Conservation (phyloP, 805 yeast species). For the Saturnispora quitensis region DNA sequence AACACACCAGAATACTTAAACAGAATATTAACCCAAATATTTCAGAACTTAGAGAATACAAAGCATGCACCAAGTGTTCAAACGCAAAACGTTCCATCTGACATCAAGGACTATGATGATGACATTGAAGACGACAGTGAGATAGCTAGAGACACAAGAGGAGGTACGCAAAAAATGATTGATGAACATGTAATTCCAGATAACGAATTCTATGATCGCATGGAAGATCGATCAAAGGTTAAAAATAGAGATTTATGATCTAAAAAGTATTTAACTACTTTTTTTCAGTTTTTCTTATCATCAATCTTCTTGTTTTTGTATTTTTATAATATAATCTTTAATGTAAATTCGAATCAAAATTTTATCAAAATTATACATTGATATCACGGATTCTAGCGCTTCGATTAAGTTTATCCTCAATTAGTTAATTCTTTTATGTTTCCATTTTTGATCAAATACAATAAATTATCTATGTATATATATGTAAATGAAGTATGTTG, state of each 20-base stretch:
- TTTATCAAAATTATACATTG: not conserved
- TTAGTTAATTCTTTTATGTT: not conserved
- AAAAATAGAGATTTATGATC: constrained; percentile 13
- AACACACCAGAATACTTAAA: constrained; percentile 88
- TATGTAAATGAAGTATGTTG: not conserved
- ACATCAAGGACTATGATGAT: constrained; percentile 78
- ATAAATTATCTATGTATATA: not conserved
- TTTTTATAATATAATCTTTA: not conserved
- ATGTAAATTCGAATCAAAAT: not conserved
- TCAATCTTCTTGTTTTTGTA: not conserved
- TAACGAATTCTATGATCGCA: constrained; percentile 70
- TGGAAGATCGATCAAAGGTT: constrained; percentile 33
- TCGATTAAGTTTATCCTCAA: no score
- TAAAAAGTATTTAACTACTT: not conserved
- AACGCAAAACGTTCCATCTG: constrained; percentile 80
- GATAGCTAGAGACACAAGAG: constrained; percentile 77
- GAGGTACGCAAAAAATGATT: constrained; percentile 81
- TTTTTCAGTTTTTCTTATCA: not conserved
- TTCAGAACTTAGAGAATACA: constrained; percentile 76
- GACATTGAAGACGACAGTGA: constrained; percentile 70
- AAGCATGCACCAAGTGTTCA: constrained; percentile 97
- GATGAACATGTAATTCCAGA: constrained; percentile 65
- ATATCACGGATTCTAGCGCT: not conserved
- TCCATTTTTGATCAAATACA: not conserved
- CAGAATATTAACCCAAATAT: constrained; percentile 69